Evolutionary conservation across 306 rosid genomes (phyloP).

Genomic region (Fragaria vesca): DNA sequence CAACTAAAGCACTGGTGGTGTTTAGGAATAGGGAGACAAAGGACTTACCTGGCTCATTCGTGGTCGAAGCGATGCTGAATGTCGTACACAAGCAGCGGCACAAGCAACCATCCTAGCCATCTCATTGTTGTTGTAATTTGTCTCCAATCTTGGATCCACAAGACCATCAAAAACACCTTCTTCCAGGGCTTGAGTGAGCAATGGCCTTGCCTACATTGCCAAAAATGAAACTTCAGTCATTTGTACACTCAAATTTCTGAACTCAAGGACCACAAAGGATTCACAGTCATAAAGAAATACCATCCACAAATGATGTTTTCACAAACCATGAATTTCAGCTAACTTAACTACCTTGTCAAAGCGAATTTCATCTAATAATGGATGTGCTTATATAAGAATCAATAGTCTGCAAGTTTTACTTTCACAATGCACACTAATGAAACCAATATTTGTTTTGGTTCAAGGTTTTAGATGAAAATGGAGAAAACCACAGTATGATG

Average conservation of each 20-base stretch:
- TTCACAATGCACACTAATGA: not conserved
- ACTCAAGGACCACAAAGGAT: not conserved
- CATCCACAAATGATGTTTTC: not conserved
- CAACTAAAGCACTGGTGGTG: not conserved
- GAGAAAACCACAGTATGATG: not conserved
- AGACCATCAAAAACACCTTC: conserved; percentile 14
- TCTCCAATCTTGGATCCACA: conserved; percentile 22
- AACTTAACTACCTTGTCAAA: not conserved
- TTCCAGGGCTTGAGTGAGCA: conserved; percentile 30
- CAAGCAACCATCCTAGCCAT: conserved; percentile 30
- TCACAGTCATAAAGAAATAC: not conserved
- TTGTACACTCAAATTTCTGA: not conserved
- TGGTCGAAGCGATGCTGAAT: conserved; percentile 32
- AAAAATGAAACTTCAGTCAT: not conserved
- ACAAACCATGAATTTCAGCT: not conserved
- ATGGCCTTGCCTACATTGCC: conserved; percentile 29
- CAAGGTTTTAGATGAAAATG: not conserved
- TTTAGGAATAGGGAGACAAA: not conserved
- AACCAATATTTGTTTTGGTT: not conserved
- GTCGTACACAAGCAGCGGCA: conserved; percentile 28
- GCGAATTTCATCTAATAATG: not conserved
- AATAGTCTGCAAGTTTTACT: not conserved
- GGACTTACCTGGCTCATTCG: conserved; percentile 24
- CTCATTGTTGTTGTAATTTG: conserved; percentile 19
- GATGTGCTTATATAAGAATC: not conserved